Base-by-base conservation (phyloP, 179 eudicot species). In the Silene noctiflora region DNA sequence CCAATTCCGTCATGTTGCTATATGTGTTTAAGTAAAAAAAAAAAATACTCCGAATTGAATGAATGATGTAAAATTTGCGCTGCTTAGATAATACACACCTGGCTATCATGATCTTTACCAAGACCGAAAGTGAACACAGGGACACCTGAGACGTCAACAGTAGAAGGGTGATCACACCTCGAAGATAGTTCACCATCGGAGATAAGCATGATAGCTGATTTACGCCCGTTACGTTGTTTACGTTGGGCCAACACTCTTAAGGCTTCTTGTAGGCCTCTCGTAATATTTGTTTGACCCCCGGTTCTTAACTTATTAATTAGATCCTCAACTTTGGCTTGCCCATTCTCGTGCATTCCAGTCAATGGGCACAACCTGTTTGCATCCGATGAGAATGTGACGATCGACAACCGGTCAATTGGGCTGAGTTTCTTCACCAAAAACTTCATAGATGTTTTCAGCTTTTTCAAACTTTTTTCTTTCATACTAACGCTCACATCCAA, bases 121-220 rank as follows among this genome's bases (percentile, higher is more conserved):
- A 71, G 20, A 20, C 71, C 71, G 14, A 77, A 71, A 6, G 76
- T 63, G 33, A 13, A 63, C 0, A 77, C 65, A 0, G 80, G 75
- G 24, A 29, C 60, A 12, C 13, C 17, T 3, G 5, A 22, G 44
- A 71, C 35, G 0, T 11, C 11, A 20, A 77, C 24, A 0, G 1
- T 1, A 1, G 22, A 6, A 5, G 10, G 25, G 20, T 55, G 10
- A 13, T 66, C 75, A 22, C 20, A 21, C 12, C 48, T 19, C 6
- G 10, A 6, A 48, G 20, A 46, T 9, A 13, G 80, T 13, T 21
- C 9, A 13, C 80, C 76, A 22, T 31, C 56, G 12, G 71, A 62
- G 70, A 77, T 51, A 71, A 77, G 75, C 71, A 77, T 77, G 24
- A 77, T 19, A 8, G 75, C 80, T 1, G 64, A 25, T 0, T 27